These are phyloP conservation scores for Cenchrus americanus DNA, from an alignment of 176 grass and related monocot species.

Conservation along the genomic window DNA sequence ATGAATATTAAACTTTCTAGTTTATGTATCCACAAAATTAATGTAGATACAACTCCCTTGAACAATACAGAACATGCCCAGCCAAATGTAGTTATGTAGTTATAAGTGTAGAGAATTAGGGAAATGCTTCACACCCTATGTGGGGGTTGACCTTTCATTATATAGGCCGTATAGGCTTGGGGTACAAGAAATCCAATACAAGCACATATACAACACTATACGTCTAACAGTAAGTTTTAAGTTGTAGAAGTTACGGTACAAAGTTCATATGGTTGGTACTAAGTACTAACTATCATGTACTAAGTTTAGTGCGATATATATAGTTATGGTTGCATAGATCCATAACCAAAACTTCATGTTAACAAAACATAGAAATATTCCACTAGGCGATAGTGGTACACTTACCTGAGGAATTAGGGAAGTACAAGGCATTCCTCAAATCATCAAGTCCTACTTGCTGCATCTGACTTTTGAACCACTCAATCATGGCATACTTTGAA, in stretches of 20 bases:
- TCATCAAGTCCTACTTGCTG: slow-evolving; percentile 58
- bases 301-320: neutral
- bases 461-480: slow-evolving; percentile 79
- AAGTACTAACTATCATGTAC: neutral
- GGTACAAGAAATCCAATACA: too few species aligned
- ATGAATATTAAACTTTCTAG: neutral
- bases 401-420: slow-evolving; percentile 65
- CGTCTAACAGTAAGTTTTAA: too few species aligned
- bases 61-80: neutral
- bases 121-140: too few species aligned
- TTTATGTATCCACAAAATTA: neutral
- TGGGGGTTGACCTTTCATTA: too few species aligned
- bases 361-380: slow-evolving; percentile 8
- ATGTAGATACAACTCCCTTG: neutral
- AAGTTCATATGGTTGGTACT: neutral
- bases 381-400: neutral
- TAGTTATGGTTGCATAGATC: neutral
- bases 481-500: slow-evolving; percentile 58
- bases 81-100: neutral
- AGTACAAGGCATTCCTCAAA: slow-evolving; percentile 64
- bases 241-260: neutral
- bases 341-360: neutral
- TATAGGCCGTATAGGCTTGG: too few species aligned
- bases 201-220: too few species aligned
- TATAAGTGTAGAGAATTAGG: too few species aligned